Conservation (phyloP, 805 yeast species). For the Sungouiozyma intestinalis region DNA sequence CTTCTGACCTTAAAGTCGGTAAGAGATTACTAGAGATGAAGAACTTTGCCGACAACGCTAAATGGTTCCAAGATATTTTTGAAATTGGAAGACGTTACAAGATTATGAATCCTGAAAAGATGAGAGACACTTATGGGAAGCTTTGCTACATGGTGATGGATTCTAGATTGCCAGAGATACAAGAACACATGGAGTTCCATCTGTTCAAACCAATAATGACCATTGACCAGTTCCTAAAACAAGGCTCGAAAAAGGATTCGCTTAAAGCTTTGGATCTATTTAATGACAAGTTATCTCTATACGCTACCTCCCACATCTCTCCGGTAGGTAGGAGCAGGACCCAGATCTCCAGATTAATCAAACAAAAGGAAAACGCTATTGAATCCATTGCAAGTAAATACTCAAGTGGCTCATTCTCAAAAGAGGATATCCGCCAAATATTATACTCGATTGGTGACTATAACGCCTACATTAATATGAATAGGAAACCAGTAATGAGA, state of each 20-base stretch:
- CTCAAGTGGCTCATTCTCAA: constrained; percentile 31
- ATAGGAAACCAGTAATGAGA: constrained; percentile 54
- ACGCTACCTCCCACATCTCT: constrained; percentile 59
- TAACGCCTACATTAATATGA: constrained; percentile 59
- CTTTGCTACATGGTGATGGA: constrained; percentile 81
- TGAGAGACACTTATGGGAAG: constrained; percentile 73
- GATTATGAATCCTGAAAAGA: constrained; percentile 73
- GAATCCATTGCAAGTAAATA: constrained; percentile 46
- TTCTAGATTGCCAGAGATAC: constrained; percentile 61
- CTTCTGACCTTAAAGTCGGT: constrained; percentile 64
- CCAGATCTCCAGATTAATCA: constrained; percentile 48
- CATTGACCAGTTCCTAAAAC: constrained; percentile 38
- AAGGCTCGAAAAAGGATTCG: constrained; percentile 29
- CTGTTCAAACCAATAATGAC: constrained; percentile 63
- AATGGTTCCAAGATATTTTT: constrained; percentile 61
- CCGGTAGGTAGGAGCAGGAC: constrained; percentile 47
- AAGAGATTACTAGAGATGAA: constrained; percentile 52
- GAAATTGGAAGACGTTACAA: constrained; percentile 76
- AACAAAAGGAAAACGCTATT: constrained; percentile 58
- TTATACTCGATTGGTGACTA: constrained; percentile 72
- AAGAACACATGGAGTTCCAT: constrained; percentile 64
- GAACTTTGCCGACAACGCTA: constrained; percentile 57
- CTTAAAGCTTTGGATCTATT: constrained; percentile 35
- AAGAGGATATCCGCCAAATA: constrained; percentile 61
- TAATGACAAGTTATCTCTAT: constrained; percentile 46